Conservation (phyloP, 1,284 basidiomycete species). For the Retiboletus fuscus region DNA sequence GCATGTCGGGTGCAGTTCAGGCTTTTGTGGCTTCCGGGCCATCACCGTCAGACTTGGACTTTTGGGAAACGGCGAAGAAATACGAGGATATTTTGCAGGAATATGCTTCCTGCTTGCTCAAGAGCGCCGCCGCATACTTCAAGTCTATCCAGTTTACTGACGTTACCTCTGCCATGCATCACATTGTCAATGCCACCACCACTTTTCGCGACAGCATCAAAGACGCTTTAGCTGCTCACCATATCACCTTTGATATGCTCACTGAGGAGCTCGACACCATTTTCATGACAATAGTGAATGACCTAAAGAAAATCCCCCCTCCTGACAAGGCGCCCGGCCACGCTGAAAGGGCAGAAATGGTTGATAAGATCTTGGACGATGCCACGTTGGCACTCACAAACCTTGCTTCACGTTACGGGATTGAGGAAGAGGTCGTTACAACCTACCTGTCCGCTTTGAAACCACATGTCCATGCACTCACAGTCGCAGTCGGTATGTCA, state of each 20-base stretch:
- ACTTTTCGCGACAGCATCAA: constrained; percentile 26
- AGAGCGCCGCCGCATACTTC: constrained; percentile 10
- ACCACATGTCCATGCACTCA: constrained; percentile 10
- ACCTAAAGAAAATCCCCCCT: constrained; percentile 14
- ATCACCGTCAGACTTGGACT: constrained; percentile 23
- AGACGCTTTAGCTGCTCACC: constrained; percentile 15
- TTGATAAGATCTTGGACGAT: constrained; percentile 26
- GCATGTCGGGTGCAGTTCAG: neutral
- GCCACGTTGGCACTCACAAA: neutral
- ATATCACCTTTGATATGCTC: constrained; percentile 17
- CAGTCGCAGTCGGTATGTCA: constrained; percentile 26
- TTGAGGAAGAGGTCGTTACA: constrained; percentile 12
- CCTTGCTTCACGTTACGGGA: constrained; percentile 7
- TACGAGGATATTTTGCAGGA: constrained; percentile 15
- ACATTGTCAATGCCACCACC: constrained; percentile 28
- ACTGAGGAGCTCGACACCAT: constrained; percentile 15
- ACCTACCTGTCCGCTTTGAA: constrained; percentile 16
- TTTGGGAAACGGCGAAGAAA: constrained; percentile 26
- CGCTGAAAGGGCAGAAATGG: constrained; percentile 9
- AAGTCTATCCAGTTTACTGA: constrained; percentile 18
- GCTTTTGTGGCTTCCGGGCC: neutral
- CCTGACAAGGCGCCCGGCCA: constrained; percentile 19
- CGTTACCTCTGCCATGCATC: constrained; percentile 17
- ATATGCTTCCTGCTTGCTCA: constrained; percentile 23
- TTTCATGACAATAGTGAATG: constrained; percentile 6